Conservation (phyloP, 495 filamentous ascomycete genomes). For the Aspergillus sparsus region DNA sequence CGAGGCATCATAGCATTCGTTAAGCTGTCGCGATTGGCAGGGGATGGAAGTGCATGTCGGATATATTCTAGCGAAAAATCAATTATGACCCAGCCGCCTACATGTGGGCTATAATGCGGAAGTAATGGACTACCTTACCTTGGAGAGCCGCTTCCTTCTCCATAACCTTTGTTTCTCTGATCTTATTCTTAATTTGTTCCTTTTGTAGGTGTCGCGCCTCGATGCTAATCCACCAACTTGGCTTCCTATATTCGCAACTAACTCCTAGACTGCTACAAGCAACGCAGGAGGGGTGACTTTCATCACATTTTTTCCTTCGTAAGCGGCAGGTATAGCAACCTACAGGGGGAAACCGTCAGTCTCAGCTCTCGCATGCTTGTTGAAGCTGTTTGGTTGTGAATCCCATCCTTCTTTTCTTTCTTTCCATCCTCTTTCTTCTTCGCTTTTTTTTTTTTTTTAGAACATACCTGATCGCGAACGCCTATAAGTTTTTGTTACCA, state of each 20-base stretch:
- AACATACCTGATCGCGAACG: conserved; percentile 17
- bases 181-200: conserved; percentile 89
- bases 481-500: conserved; percentile 11
- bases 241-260: conserved; percentile 88
- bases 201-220: conserved; percentile 79
- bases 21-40: conserved; percentile 43
- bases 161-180: conserved; percentile 87
- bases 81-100: neutral
- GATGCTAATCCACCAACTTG: conserved; percentile 90
- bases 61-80: conserved; percentile 9
- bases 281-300: conserved; percentile 75
- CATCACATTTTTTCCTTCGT: conserved; percentile 96
- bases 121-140: conserved; percentile 23
- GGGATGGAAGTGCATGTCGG: conserved; percentile 46
- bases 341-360: conserved; percentile 34
- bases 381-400: neutral
- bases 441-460: conserved; percentile 5
- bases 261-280: conserved; percentile 84
- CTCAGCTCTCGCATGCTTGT: neutral
- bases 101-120: neutral
- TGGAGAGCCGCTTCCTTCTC: conserved; percentile 65
- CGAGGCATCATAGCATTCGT: neutral
- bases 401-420: conserved; percentile 3
- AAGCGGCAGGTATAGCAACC: conserved; percentile 96
- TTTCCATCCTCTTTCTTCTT: neutral